Base-by-base conservation (phyloP, 257 asterid genomes). In the Verbena officinalis region DNA sequence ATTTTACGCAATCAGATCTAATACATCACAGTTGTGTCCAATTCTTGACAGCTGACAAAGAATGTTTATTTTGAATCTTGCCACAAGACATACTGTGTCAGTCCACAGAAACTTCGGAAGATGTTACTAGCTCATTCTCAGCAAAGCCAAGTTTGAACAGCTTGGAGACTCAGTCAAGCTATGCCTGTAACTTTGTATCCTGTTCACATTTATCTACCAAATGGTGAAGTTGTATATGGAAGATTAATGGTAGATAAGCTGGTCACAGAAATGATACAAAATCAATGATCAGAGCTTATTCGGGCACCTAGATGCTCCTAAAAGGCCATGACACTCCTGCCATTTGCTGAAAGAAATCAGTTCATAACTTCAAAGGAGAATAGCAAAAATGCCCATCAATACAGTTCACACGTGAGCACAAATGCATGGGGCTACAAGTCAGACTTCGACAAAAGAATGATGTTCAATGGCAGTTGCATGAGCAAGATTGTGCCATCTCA, bases 161-260 rank as follows among this genome's bases (percentile, higher is more conserved):
- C 20, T 19, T 23, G 38, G 7, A 24, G 34, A 38, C 20, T 46
- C 7, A 40, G 10, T 55, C 24, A 67, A 62, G 55, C 57, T 17
- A n/a, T 5, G 19, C 36, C 15, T 36, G 61, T 54, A 70, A 54
- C 52, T 53, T 43, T 7, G 7, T 48, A 34, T 34, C 44, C 31
- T 19, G 58, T 42, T 54, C 62, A 40, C 4, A 57, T 53, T 31
- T 19, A 65, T 30, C 15, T 40, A 61, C 53, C n/a, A 31, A 17
- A 59, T 73, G 40, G 53, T 6, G 38, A 51, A 16, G 45, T 60
- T 42, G 39, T 51, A 27, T 7, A 72, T 30, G 45, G 52, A 51
- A 51, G 21, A 16, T 53, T 53, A 58, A 54, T 12, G 33, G 21
- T 52, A 36, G 17, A 70, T 21, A 27, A 45, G 23, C 63, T 59